phyloP scores from a whole-genome alignment of 257 asterid genomes.

The Nicotiana sylvestris region DNA sequence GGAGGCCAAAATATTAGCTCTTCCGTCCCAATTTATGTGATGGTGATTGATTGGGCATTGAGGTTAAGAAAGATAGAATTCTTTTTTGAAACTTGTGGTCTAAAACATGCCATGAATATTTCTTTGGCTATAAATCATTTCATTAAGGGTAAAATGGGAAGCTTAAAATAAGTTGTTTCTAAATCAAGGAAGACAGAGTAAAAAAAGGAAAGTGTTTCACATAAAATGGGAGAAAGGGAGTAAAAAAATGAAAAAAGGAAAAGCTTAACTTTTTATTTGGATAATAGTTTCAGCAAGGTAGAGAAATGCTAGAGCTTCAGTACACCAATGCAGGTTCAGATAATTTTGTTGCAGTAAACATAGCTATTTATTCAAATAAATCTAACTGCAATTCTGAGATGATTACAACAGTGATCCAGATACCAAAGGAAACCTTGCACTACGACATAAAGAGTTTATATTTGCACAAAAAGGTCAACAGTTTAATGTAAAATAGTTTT shows the following conservation, averaged over 20 bases:
- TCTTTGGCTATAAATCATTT: too few relatives aligned
- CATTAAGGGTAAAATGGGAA: too few relatives aligned
- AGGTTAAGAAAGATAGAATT: too few relatives aligned
- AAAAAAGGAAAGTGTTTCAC: too few relatives aligned
- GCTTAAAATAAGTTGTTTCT: too few relatives aligned
- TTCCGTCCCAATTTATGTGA: too few relatives aligned
- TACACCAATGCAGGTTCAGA: not conserved
- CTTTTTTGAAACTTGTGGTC: too few relatives aligned
- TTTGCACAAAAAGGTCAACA: not conserved
- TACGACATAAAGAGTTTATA: not conserved
- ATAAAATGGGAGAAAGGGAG: too few relatives aligned
- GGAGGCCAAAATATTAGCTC: not conserved
- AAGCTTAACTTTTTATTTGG: not conserved
- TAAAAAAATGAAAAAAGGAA: not conserved
- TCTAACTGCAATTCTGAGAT: slow-evolving; percentile 4
- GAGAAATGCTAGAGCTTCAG: not conserved
- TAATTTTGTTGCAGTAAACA: not conserved
- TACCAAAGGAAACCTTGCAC: not conserved
- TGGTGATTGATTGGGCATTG: too few relatives aligned
- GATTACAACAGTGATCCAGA: not conserved
- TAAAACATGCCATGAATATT: too few relatives aligned
- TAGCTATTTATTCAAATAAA: not conserved
- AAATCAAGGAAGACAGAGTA: too few relatives aligned
- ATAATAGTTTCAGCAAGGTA: not conserved
- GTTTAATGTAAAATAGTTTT: not conserved